These are phyloP conservation scores for Yarrowia bubula DNA, from an alignment of 805 yeast species.

Conservation along the genomic window DNA sequence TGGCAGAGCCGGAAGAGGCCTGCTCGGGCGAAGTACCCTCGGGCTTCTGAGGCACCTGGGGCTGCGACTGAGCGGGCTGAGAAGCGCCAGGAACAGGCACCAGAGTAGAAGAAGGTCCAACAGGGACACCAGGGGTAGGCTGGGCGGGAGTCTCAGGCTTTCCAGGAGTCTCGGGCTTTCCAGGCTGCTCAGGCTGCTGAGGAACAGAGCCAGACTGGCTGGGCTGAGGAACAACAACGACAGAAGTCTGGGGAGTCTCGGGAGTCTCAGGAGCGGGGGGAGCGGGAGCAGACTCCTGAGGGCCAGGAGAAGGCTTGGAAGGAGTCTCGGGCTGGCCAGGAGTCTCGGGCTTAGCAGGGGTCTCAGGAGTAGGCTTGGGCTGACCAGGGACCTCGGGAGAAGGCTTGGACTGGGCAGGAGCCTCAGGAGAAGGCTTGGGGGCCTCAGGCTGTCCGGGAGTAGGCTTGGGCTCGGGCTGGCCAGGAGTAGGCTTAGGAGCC, in stretches of 20 bases:
- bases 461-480: not conserved
- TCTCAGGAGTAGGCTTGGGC: not conserved
- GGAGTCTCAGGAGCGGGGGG: not conserved
- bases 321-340: not conserved
- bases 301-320: not conserved
- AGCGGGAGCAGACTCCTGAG: not conserved
- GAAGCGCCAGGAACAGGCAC: not conserved
- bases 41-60: constrained; percentile 9
- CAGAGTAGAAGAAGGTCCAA: not conserved
- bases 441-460: not conserved
- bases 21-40: not conserved
- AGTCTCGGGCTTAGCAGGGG: not conserved
- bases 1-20: constrained; percentile 13
- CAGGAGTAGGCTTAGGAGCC: not conserved
- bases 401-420: not conserved
- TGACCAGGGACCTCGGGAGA: not conserved
- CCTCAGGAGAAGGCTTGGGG: not conserved
- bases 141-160: not conserved
- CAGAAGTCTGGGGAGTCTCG: not conserved
- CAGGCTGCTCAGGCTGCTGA: not conserved
- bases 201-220: not conserved
- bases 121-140: not conserved
- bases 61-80: not conserved
- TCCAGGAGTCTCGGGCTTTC: not conserved
- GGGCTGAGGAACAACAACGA: not conserved